Conservation (phyloP, 148 eudicot genomes). For the Rhododendron williamsianum region DNA sequence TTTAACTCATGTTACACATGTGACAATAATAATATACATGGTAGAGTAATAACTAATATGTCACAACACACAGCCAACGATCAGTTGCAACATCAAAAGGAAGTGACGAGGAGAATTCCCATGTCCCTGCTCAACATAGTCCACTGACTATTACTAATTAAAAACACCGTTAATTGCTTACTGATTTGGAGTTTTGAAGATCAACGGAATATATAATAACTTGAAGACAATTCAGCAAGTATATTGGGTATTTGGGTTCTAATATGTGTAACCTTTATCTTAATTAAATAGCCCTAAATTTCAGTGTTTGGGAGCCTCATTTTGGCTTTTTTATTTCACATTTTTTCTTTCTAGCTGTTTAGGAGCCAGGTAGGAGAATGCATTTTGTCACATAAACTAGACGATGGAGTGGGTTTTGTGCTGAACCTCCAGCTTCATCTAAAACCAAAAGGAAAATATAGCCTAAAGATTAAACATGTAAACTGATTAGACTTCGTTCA, state of each 20-base stretch:
- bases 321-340: not conserved
- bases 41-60: not conserved
- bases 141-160: not conserved
- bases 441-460: not conserved
- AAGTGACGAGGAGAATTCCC: not conserved
- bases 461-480: not conserved
- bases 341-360: not conserved
- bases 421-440: not conserved
- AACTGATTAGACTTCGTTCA: not conserved
- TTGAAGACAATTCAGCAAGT: not conserved
- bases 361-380: not conserved
- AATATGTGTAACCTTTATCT: not conserved
- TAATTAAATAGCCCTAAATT: not conserved
- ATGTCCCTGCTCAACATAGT: not conserved
- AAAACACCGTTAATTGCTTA: not conserved
- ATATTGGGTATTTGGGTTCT: not conserved
- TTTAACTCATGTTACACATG: not conserved
- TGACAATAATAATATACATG: not conserved
- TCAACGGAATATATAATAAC: not conserved
- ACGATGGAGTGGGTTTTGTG: not conserved
- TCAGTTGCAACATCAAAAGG: not conserved
- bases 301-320: not conserved
- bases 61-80: not conserved
- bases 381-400: not conserved
- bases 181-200: not conserved